phyloP scores from a whole-genome alignment of 2,329 filamentous ascomycete genomes.

The Herpotrichia juniperi region DNA sequence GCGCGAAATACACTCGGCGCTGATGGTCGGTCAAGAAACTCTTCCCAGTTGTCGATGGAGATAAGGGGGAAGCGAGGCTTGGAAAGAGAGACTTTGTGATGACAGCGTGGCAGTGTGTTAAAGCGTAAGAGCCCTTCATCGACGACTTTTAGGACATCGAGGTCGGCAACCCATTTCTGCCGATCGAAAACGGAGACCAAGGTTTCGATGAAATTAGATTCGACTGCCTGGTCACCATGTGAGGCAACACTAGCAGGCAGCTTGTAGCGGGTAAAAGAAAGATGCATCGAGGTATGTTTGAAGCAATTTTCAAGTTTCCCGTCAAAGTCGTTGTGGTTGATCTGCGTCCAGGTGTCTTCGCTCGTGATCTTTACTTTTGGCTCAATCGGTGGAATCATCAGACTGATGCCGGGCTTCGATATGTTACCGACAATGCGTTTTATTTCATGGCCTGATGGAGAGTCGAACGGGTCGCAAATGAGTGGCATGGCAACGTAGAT shows the following conservation, averaged over 20 bases:
- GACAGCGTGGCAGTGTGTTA: neutral
- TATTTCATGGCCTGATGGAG: neutral
- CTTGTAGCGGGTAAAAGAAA: constrained; percentile 26
- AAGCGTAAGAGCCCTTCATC: neutral
- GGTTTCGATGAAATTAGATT: constrained; percentile 21
- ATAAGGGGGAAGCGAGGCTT: neutral
- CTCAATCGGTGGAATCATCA: constrained; percentile 15
- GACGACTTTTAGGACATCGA: constrained; percentile 15
- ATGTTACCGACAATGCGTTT: constrained; percentile 18
- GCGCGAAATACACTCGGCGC: constrained; percentile 11
- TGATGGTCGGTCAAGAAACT: constrained; percentile 11
- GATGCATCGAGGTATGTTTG: constrained; percentile 22
- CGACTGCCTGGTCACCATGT: constrained; percentile 15
- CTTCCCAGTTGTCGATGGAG: constrained; percentile 15
- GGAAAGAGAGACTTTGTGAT: neutral
- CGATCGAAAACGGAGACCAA: constrained; percentile 21
- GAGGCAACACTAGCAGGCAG: constrained; percentile 6
- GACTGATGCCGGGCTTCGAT: constrained; percentile 17
- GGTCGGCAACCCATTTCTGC: constrained; percentile 28
- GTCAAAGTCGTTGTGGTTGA: constrained; percentile 24
- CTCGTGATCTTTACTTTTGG: constrained; percentile 5
- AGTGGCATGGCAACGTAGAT: constrained; percentile 7
- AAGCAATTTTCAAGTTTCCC: constrained; percentile 21
- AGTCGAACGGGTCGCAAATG: constrained; percentile 3
- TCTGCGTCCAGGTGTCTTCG: constrained; percentile 7